Evolutionary conservation across 2,329 filamentous ascomycete species (phyloP), one percentile per base, ranked within the genome.

Genomic region (Scolecobasidium constrictum): DNA sequence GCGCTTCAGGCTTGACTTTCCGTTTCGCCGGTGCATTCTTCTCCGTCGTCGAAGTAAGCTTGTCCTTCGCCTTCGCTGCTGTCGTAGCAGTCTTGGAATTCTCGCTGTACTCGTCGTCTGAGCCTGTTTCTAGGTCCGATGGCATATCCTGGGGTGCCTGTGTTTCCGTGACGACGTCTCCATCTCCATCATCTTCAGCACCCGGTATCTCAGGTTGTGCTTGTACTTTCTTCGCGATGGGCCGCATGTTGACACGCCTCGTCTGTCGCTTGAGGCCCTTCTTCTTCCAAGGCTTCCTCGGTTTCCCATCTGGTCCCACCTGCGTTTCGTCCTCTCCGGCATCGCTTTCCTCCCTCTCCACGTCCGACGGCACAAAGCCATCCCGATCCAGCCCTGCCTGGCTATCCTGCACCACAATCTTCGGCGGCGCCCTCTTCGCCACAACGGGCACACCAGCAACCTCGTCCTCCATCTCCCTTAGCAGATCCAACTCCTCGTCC

Each of bases 221-320:
- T 72, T 68, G 28, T 53, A 70, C 51, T 43, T 57, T 61, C 34
- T 41, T 44, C 26, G 52, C 49, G 31, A 58, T 55, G 4, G 63
- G 64, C 22, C 60, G 60, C 58, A 66, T 62, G 46, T 79, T 86
- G 43, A 75, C 70, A 38, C 71, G 67, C 48, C 79, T 70, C 3
- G 85, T 90, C 43, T 83, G 86, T 47, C 85, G 71, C 67, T 92
- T 92, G 57, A 84, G 74, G 0, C 83, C 84, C 66, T 84, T 85
- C 72, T 92, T 92, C 69, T 88, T 90, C 67, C 74, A 90, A 2
- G 75, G 61, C 42, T 71, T 75, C 28, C 78, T 57, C 2, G 78
- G 78, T 48, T 73, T 68, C 2, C 77, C 77, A 51, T 77, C 38
- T 16, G 53, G 53, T 7, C 22, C 34, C 13, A 5, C 9, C 9